Evolutionary conservation across 73 alveolate genomes (phyloP).

Genomic region (Urostyla sp.): DNA sequence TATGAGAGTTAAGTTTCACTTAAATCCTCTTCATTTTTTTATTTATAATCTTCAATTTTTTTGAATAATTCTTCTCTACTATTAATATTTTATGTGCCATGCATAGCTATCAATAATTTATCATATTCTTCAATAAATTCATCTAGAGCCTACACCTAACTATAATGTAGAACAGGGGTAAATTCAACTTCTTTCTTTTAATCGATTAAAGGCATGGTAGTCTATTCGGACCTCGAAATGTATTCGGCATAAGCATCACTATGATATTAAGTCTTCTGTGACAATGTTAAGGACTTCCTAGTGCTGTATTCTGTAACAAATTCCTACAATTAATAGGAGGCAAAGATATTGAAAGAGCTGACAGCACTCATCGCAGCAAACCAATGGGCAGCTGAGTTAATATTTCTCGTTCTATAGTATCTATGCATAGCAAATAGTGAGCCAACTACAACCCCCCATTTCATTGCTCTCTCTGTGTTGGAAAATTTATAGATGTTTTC

Average conservation of each 20-base stretch:
- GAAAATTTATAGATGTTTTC: constrained; percentile 40
- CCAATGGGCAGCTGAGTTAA: constrained; percentile 73
- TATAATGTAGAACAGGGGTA: constrained; percentile 49
- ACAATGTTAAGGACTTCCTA: constrained; percentile 52
- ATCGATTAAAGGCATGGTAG: neutral
- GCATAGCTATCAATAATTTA: neutral
- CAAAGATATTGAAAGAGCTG: constrained; percentile 64
- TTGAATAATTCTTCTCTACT: constrained; percentile 2
- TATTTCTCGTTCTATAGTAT: constrained; percentile 67
- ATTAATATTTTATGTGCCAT: constrained; percentile 2
- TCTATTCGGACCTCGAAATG: neutral
- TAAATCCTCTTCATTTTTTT: neutral
- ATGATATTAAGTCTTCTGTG: constrained; percentile 61
- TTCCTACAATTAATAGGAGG: constrained; percentile 57
- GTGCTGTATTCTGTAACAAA: constrained; percentile 66
- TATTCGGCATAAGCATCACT: constrained; percentile 43
- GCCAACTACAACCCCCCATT: constrained; percentile 75
- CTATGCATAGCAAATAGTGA: constrained; percentile 68
- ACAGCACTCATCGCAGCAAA: constrained; percentile 61
- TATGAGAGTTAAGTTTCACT: neutral
- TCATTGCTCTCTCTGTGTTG: constrained; percentile 59
- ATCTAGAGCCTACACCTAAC: constrained; percentile 50
- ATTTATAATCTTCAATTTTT: neutral
- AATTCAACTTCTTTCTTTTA: constrained; percentile 32
- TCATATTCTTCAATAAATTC: constrained; percentile 56